Evolutionary conservation across 257 asterid genomes (phyloP).

Genomic region (Solanum etuberosum): DNA sequence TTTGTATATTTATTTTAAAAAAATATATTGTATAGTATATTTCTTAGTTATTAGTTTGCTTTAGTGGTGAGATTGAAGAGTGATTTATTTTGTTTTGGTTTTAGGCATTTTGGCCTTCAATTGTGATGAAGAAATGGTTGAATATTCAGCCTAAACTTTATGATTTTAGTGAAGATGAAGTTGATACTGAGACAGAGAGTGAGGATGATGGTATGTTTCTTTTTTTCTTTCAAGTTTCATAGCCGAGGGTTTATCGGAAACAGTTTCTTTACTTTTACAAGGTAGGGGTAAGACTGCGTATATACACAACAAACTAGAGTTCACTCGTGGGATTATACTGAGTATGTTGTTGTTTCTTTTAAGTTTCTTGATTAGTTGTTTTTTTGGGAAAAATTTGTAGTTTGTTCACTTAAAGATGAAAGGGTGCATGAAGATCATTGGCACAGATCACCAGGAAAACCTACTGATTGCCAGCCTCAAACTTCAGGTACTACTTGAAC

Average conservation of each 20-base stretch:
- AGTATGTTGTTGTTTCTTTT: background rate
- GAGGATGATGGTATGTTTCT: constrained; percentile 60
- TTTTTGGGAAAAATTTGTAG: constrained; percentile 13
- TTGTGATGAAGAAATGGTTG: constrained; percentile 95
- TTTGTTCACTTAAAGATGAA: constrained; percentile 50
- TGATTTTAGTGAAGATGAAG: constrained; percentile 93
- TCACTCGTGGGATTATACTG: background rate
- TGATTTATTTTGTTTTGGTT: background rate
- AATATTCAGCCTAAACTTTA: constrained; percentile 63
- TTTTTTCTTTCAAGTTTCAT: background rate
- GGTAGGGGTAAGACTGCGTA: background rate
- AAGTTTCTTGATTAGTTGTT: background rate
- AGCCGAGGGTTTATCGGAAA: background rate
- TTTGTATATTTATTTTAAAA: background rate
- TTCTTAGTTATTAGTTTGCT: background rate
- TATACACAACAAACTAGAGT: background rate
- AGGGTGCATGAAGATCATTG: constrained; percentile 26
- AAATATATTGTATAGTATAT: background rate
- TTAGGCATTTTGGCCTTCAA: constrained; percentile 86
- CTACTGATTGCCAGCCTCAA: constrained; percentile 21
- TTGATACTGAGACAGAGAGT: constrained; percentile 72
- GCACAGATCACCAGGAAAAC: constrained; percentile 17
- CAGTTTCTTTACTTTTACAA: background rate
- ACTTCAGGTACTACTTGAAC: constrained; percentile 26
- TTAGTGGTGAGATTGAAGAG: background rate